Base-by-base conservation (phyloP, 2,329 filamentous ascomycete species). In the Helotiales sp. region DNA sequence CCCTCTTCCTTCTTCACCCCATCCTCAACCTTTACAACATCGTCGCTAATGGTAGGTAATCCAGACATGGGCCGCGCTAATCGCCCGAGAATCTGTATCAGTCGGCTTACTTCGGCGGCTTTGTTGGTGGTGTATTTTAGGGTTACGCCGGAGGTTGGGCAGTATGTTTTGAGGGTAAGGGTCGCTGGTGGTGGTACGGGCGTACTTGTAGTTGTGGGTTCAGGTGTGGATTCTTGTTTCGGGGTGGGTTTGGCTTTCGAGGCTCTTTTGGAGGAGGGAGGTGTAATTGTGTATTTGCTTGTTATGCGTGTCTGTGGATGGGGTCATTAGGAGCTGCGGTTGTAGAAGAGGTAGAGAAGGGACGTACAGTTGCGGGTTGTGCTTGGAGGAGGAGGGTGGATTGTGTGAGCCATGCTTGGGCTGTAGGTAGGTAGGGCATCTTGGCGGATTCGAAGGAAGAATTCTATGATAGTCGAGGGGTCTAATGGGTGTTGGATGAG, bases 51-150 rank as follows among this genome's bases (percentile, higher is more conserved):
- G 52, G 69, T 69, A 60, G 78, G 76, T 64, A 87, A 70, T 31
- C 80, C 84, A 13, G 83, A 84, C 79, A 89, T 87, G 57, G 80
- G 82, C 54, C 86, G 81, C n/a, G 88, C 91, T 65, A 97, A 74
- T 57, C 84, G 82, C 0, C 91, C 92, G 62, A 99, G 74, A 42
- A 87, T 70, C 52, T 85, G 84, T 57, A 99, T 84, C 67, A 99
- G 76, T 27, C 95, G 81, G 24, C 89, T 88, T 9, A 99, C 92
- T 76, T 98, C 93, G 19, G 91, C 90, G 19, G 89, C 91, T 75
- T 96, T 96, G 71, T 88, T 88, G 33, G 95, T 99, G 71, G 85
- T 83, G 79, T 97, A 98, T 76, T 97, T 96, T 62, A 99, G 81
- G 60, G 88, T 88, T 57, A 88, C 87, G 69, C 95, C 95, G 54